Evolutionary conservation across 139 green algal species (phyloP).

Genomic region (Coelastrella sp.): DNA sequence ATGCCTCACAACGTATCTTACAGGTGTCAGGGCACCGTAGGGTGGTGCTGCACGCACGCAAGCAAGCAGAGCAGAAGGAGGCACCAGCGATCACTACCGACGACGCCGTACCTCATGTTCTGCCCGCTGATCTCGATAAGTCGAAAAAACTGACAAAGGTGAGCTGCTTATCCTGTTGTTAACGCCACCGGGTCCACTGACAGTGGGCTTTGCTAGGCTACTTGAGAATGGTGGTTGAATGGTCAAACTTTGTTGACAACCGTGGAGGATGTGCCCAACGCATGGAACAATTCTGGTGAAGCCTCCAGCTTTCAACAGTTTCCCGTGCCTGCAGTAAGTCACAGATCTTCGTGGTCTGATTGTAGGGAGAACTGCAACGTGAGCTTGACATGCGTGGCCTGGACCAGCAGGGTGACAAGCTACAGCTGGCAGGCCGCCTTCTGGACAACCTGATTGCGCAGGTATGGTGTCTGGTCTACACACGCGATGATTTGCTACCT

Average conservation of each 20-base stretch:
- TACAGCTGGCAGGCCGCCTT: background rate
- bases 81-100: background rate
- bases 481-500: background rate
- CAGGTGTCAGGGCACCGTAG: background rate
- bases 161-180: background rate
- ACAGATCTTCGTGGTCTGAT: background rate
- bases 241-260: too few relatives aligned
- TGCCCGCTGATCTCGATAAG: constrained; percentile 22
- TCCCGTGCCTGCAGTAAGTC: background rate
- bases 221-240: background rate
- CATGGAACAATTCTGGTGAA: background rate
- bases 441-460: constrained; percentile 41
- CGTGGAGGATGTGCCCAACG: too few relatives aligned
- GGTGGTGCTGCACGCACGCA: background rate
- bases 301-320: background rate
- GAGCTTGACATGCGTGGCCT: constrained; percentile 29
- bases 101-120: background rate
- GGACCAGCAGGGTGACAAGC: constrained; percentile 8
- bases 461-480: background rate
- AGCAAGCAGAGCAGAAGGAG: background rate
- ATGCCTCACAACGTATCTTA: too few relatives aligned
- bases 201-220: background rate
- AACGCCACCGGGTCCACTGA: background rate
- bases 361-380: constrained; percentile 13
- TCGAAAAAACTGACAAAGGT: constrained; percentile 4